phyloP scores from a whole-genome alignment of 2,329 filamentous ascomycete species.

The Blumeria graminis region DNA sequence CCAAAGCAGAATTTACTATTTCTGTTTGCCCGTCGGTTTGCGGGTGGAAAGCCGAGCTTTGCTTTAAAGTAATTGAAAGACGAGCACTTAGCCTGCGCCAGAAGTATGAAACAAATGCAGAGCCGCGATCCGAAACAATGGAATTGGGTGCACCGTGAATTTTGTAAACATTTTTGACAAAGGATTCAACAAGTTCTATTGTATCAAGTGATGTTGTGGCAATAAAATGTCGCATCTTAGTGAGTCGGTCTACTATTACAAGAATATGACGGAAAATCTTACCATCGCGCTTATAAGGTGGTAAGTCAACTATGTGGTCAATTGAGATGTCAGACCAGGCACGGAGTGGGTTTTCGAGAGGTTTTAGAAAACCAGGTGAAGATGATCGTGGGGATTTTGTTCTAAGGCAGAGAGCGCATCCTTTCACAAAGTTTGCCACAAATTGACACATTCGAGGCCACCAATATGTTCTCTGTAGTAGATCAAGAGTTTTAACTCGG shows the following conservation, averaged over 20 bases:
- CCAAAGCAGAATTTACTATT: not conserved
- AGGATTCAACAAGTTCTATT: not conserved
- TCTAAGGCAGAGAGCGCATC: not conserved
- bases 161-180: not conserved
- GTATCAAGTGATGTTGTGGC: not conserved
- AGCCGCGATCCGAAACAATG: conserved; percentile 5
- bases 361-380: conserved; percentile 3
- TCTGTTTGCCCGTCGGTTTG: conserved; percentile 6
- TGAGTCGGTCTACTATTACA: not conserved
- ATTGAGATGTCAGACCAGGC: conserved; percentile 2
- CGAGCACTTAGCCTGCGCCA: conserved; percentile 2
- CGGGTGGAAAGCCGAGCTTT: not conserved
- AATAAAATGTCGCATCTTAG: not conserved
- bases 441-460: not conserved
- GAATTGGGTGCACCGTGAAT: conserved; percentile 1
- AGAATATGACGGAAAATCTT: not conserved
- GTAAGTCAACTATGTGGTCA: not conserved
- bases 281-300: not conserved
- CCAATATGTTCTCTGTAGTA: not conserved
- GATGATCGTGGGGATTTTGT: not conserved
- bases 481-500: not conserved
- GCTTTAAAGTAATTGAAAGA: not conserved
- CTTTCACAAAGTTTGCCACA: not conserved
- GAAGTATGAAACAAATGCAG: conserved; percentile 4
- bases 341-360: not conserved